These are phyloP conservation scores for Magnolia officinalis DNA, from an alignment of 164 flowering plant species.

Conservation along the genomic window DNA sequence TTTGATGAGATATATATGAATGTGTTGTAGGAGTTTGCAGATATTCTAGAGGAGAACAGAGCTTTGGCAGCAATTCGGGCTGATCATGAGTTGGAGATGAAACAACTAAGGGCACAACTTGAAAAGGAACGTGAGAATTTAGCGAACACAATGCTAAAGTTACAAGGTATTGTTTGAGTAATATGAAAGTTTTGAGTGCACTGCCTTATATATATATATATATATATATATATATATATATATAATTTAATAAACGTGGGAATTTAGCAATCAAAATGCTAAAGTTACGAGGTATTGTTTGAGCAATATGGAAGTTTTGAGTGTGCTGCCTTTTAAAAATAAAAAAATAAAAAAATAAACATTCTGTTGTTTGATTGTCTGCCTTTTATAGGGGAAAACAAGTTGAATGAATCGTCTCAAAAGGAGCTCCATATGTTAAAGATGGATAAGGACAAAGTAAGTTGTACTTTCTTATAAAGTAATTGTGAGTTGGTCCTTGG, in stretches of 20 bases:
- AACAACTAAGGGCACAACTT: conserved; percentile 49
- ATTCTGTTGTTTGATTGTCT: conserved; percentile 14
- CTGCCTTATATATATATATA: too few species aligned
- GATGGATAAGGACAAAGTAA: conserved; percentile 55
- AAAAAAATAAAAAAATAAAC: too few species aligned
- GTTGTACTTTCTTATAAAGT: conserved; percentile 17
- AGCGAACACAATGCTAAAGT: conserved; percentile 30
- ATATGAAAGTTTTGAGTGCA: conserved; percentile 1
- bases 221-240: too few species aligned
- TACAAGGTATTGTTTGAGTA: conserved; percentile 47
- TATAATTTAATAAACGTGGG: conserved; percentile 25
- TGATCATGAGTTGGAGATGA: conserved; percentile 49
- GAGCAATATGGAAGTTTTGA: conserved; percentile 1
- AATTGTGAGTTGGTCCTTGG: background rate
- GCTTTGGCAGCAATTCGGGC: conserved; percentile 46
- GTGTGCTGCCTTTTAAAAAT: too few species aligned
- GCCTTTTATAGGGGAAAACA: conserved; percentile 53
- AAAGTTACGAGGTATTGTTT: conserved; percentile 52
- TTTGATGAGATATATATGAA: conserved; percentile 37
- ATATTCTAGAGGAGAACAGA: conserved; percentile 58
- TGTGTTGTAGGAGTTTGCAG: conserved; percentile 75
- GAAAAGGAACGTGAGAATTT: conserved; percentile 52
- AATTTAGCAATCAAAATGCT: conserved; percentile 30
- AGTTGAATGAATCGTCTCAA: conserved; percentile 44
- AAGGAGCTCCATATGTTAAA: conserved; percentile 51